Base-by-base conservation (phyloP, 2,329 filamentous ascomycete species). In the Diplocarpon rosae region DNA sequence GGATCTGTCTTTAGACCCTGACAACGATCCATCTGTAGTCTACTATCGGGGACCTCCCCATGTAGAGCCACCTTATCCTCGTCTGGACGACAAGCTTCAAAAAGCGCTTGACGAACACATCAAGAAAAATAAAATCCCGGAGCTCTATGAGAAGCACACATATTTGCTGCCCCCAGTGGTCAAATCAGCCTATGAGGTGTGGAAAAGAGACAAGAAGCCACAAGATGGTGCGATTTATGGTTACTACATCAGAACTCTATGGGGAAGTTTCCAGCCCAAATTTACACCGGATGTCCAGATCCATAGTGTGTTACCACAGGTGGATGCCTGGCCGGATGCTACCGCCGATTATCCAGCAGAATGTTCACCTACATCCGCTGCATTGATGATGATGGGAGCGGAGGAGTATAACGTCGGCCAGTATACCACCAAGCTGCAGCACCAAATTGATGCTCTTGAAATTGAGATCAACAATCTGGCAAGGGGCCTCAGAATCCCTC, bases 11-110 rank as follows among this genome's bases (percentile, higher is more conserved):
- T 13, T 37, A 3, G 38, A 47, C 32, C 43, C 42, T 11, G 39
- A 43, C 14, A 47, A 51, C 30, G 49, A 51, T 38, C 49, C 49
- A 12, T 17, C 30, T 5, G 36, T 45, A 9, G 41, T 51, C 6
- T 51, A 51, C 20, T 51, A 42, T 20, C 43, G 35, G 27, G 46
- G 44, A 1, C 36, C 45, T 5, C 15, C 43, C 2, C 15, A 13
- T 13, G 13, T 30, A 6, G 6, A 13, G 24, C 6, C 14, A 10
- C 13, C 17, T 13, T 8, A 24, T 9, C 29, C 16, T n/a, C 30
- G n/a, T 3, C n/a, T 32, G 10, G 30, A 32, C 30, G 30, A 32
- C 11, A 32, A 12, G 30, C 11, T 32, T 35, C 37, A 15, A 42
- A 17, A 29, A 11, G 31, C 11, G n/a, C 11, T 32, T 3, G 9